Conservation (phyloP, 257 asterid genomes). For the Perilla frutescens region DNA sequence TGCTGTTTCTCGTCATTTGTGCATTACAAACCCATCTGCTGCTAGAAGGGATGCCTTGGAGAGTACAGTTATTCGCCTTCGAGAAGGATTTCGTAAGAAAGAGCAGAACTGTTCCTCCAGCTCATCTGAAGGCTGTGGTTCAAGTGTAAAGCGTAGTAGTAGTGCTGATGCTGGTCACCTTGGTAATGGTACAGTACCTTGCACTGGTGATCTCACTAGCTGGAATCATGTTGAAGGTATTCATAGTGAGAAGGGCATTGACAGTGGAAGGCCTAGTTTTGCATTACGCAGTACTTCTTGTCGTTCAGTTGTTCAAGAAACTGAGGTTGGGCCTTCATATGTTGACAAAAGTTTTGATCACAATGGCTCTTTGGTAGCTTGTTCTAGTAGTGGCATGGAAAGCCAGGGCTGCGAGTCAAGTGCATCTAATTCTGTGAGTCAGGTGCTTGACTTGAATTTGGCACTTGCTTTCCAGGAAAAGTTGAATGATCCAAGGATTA, state of each 20-base stretch:
- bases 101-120: slow-evolving; percentile 90
- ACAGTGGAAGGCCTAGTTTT: slow-evolving; percentile 95
- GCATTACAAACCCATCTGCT: slow-evolving; percentile 79
- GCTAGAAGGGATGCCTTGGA: slow-evolving; percentile 98
- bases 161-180: slow-evolving; percentile 99
- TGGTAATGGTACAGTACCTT: slow-evolving; percentile 66
- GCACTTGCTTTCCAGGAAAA: slow-evolving; percentile 94
- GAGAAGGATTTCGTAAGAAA: slow-evolving; percentile 93
- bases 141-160: slow-evolving; percentile 97
- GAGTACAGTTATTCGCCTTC: slow-evolving; percentile 93
- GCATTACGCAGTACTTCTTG: slow-evolving; percentile 87
- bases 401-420: slow-evolving; percentile 94
- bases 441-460: slow-evolving; percentile 82
- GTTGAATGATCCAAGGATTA: slow-evolving; percentile 86
- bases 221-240: slow-evolving; percentile 90
- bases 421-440: slow-evolving; percentile 83
- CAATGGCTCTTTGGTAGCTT: slow-evolving; percentile 68
- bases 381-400: slow-evolving; percentile 95
- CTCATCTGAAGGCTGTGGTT: slow-evolving; percentile 98
- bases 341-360: slow-evolving; percentile 75
- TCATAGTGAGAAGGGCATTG: slow-evolving; percentile 87
- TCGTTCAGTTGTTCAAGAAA: slow-evolving; percentile 86
- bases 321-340: slow-evolving; percentile 87
- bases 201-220: slow-evolving; percentile 70
- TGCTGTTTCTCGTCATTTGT: slow-evolving; percentile 95